Conservation (phyloP, 1,139 yeast species). For the Suhomyces taliae region DNA sequence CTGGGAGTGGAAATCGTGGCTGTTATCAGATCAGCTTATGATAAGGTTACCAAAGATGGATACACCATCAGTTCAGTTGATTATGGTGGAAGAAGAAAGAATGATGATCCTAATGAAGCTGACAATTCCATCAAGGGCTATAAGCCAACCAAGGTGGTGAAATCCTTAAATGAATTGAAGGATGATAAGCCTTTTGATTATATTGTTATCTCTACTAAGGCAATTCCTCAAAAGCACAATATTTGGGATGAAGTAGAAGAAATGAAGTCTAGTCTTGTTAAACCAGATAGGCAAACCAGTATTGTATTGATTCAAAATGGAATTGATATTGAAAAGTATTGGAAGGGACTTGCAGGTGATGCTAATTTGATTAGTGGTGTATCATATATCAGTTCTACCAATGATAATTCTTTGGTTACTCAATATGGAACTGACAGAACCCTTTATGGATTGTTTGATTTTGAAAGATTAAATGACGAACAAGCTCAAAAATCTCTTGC, state of each 20-base stretch:
- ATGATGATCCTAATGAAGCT: slow-evolving; percentile 18
- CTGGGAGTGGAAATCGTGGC: slow-evolving; percentile 38
- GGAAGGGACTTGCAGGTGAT: slow-evolving; percentile 46
- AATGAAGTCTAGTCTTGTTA: slow-evolving; percentile 10
- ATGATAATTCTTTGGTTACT: slow-evolving; percentile 50
- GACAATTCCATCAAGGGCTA: slow-evolving; percentile 21
- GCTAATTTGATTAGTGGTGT: slow-evolving; percentile 57
- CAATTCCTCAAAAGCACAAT: slow-evolving; percentile 25
- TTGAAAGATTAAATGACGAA: slow-evolving; percentile 11
- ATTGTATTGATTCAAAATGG: slow-evolving; percentile 75
- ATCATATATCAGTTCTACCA: slow-evolving; percentile 65
- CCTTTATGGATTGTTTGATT: slow-evolving; percentile 53
- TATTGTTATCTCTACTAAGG: slow-evolving; percentile 35
- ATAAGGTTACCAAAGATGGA: slow-evolving; percentile 26
- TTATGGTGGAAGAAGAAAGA: slow-evolving; percentile 22
- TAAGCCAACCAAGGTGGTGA: slow-evolving; percentile 27
- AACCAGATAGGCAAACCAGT: slow-evolving; percentile 31
- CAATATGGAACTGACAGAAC: slow-evolving; percentile 56
- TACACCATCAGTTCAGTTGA: slow-evolving; percentile 29
- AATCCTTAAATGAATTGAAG: slow-evolving; percentile 24
- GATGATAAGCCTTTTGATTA: slow-evolving; percentile 31
- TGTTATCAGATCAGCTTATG: slow-evolving; percentile 34
- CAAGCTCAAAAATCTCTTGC: slow-evolving; percentile 26
- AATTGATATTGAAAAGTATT: slow-evolving; percentile 61
- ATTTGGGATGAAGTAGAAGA: slow-evolving; percentile 26